These are phyloP conservation scores for Conoideocrella luteorostrata DNA, from an alignment of 2,329 filamentous ascomycete species.

Conservation along the genomic window DNA sequence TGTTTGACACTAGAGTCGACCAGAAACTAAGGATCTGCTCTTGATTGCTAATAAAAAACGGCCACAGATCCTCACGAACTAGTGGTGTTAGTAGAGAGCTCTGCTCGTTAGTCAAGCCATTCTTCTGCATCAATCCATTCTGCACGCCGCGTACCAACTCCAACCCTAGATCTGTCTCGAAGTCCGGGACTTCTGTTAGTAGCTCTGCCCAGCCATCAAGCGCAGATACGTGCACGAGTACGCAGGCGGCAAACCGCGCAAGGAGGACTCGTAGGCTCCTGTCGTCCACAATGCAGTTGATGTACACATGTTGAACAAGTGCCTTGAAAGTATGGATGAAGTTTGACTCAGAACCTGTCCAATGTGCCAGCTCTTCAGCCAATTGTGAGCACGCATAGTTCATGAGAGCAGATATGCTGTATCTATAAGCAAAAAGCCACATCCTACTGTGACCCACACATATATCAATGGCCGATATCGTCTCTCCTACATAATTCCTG, in stretches of 20 bases:
- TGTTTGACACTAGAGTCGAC: no score
- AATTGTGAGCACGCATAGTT: not conserved
- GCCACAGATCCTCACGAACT: no score
- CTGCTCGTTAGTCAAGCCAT: no score
- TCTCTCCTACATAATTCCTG: not conserved
- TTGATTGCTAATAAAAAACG: no score
- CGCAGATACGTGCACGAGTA: not conserved
- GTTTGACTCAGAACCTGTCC: not conserved
- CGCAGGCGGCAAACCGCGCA: not conserved
- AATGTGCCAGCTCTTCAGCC: not conserved
- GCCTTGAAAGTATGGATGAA: not conserved
- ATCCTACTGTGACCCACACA: not conserved
- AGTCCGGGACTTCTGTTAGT: not conserved
- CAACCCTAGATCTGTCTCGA: not conserved
- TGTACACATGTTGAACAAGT: not conserved
- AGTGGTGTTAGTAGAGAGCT: no score
- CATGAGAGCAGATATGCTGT: not conserved
- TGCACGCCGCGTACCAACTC: not conserved
- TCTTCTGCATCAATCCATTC: no score
- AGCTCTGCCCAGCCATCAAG: not conserved
- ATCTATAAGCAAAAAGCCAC: not conserved
- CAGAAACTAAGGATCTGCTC: no score
- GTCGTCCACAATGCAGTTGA: not conserved
- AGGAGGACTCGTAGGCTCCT: not conserved
- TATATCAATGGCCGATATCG: not conserved